Evolutionary conservation across 1,139 yeast species (phyloP), one percentile per base, ranked within the genome.

Genomic region (Magnusiomyces paraingens): DNA sequence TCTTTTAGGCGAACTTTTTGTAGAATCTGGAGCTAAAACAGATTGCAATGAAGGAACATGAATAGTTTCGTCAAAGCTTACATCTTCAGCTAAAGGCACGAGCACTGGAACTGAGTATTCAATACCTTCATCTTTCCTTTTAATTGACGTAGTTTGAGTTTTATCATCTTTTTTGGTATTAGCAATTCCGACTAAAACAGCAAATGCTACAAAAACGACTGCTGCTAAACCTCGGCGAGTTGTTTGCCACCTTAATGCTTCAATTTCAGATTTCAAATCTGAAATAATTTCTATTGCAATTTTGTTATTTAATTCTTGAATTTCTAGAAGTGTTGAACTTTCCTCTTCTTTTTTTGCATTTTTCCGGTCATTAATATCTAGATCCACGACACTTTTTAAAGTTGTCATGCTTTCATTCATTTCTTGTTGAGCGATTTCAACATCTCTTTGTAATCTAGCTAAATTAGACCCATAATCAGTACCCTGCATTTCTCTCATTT

Each of bases 231-330:
- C 97, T 70, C 95, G 81, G 56, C 97, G 76, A 3, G 97, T 90
- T 47, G 93, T 82, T 67, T 89, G 91, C 99, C 99, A 93, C 63
- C 98, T 76, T 59, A 91, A 76, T 57, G 84, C 82, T 69, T 93
- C 99, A 58, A 90, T 86, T 57, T 89, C 95, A 0, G 93, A 84
- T 66, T 89, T 82, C 69, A 90, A 79, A 18, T 87, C 93, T 42
- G 95, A 83, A 57, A 84, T 82, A 61, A 93, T 78, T 61, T 86
- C 89, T 5, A 95, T 87, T 21, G 89, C 81, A 56, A 93, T 91
- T 62, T 88, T 84, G 70, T 90, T 91, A 61, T 87, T 85, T 49
- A 94, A 78, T 64, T 88, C 96, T 65, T 89, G 95, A 54, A 90
- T 82, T 60, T 80, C 77, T 59, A 88, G 73, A 63, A 84, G 83